Percentiles rank a stretch among this genome's conserved stretches.
phyloP scores from a whole-genome alignment of 345 rosid species.

The Pelargonium nanum region DNA sequence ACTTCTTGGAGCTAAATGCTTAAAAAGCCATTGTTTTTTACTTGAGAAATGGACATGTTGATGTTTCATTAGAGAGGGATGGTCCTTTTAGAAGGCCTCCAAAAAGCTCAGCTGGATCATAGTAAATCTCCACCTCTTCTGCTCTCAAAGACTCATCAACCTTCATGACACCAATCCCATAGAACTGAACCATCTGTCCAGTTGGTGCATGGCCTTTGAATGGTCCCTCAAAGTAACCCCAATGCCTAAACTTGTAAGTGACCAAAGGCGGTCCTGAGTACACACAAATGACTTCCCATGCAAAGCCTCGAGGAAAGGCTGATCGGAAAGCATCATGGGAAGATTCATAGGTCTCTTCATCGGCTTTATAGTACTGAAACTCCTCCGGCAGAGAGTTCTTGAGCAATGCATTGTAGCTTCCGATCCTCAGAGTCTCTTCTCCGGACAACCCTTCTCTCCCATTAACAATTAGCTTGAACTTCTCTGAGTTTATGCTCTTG shows the following conservation, averaged over 20 bases:
- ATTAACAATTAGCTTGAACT: conserved; percentile 66
- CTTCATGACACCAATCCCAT: conserved; percentile 60
- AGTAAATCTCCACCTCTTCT: conserved; percentile 73
- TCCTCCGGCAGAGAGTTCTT: conserved; percentile 58
- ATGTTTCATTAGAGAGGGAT: conserved; percentile 7
- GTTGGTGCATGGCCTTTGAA: conserved; percentile 71
- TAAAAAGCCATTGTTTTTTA: no score
- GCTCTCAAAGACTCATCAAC: conserved; percentile 59
- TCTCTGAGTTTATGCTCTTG: conserved; percentile 58
- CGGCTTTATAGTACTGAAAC: conserved; percentile 53
- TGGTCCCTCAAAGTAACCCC: conserved; percentile 86
- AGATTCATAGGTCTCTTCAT: conserved; percentile 72
- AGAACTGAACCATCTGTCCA: conserved; percentile 52
- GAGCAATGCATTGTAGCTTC: conserved; percentile 67
- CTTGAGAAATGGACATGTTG: no score
- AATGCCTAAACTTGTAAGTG: conserved; percentile 76
- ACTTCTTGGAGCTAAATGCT: no score
- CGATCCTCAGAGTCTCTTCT: conserved; percentile 53
- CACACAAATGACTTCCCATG: conserved; percentile 64
- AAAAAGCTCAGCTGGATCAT: conserved; percentile 69
- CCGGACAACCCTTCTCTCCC: conserved; percentile 66
- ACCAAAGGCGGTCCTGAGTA: conserved; percentile 75
- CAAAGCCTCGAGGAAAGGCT: conserved; percentile 83
- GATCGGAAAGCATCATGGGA: conserved; percentile 64
- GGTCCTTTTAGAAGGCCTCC: conserved; percentile 48